Evolutionary conservation across 1,139 yeast species (phyloP).

Genomic region (Casaregolazyma lundiana): DNA sequence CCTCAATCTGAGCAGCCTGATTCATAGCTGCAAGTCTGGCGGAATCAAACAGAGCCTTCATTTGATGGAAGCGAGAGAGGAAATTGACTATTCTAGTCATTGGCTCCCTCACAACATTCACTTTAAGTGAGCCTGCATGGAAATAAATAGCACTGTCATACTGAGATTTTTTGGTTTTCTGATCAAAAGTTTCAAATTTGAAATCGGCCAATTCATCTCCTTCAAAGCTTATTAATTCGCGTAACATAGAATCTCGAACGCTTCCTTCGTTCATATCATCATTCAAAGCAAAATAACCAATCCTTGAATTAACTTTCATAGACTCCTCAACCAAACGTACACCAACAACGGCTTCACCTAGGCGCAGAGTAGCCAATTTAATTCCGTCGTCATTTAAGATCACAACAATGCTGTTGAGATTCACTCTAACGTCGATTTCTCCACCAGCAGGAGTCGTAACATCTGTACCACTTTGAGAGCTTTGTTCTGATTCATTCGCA

Average conservation of each 20-base stretch:
- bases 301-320: conserved; percentile 65
- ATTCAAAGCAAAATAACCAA: conserved; percentile 75
- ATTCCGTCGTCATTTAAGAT: conserved; percentile 80
- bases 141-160: conserved; percentile 61
- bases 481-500: not conserved
- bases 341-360: conserved; percentile 68
- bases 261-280: conserved; percentile 72
- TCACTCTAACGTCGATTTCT: conserved; percentile 63
- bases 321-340: conserved; percentile 71
- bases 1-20: conserved; percentile 61
- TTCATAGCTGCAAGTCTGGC: conserved; percentile 83
- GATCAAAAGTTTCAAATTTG: conserved; percentile 75
- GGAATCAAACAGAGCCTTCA: conserved; percentile 82
- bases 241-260: conserved; percentile 52
- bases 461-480: not conserved
- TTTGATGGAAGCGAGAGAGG: conserved; percentile 68
- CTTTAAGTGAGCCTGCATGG: conserved; percentile 66
- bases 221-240: conserved; percentile 72
- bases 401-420: conserved; percentile 67
- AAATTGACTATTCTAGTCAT: conserved; percentile 62
- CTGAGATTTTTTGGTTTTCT: conserved; percentile 29
- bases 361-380: conserved; percentile 70
- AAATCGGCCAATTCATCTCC: conserved; percentile 82
- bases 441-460: conserved; percentile 47
- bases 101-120: conserved; percentile 80